Conservation (phyloP, 140 eudicot genomes). For the Oenanthe javanica region DNA sequence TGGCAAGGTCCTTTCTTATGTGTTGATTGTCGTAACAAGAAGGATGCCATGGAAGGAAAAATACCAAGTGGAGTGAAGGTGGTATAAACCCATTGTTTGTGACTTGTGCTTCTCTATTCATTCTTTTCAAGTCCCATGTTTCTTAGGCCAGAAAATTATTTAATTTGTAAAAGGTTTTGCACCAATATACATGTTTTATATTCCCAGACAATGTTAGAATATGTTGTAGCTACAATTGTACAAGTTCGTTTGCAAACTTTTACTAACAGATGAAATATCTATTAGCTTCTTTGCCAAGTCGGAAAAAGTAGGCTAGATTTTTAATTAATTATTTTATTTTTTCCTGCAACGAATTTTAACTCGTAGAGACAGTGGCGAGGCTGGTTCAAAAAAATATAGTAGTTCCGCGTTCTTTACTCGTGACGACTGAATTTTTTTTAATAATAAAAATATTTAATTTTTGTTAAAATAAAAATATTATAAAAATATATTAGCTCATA, state of each 20-base stretch:
- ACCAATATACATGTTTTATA: slow-evolving; percentile 21
- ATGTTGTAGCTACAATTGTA: slow-evolving; percentile 21
- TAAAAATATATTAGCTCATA: too few relatives aligned
- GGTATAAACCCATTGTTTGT: slow-evolving; percentile 12
- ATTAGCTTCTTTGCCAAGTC: too few relatives aligned
- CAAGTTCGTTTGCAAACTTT: slow-evolving; percentile 4
- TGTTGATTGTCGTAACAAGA: slow-evolving; percentile 64
- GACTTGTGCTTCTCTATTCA: slow-evolving; percentile 8
- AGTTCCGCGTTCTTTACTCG: too few relatives aligned
- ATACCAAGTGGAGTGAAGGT: slow-evolving; percentile 76
- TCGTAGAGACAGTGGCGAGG: too few relatives aligned
- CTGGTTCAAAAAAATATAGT: too few relatives aligned
- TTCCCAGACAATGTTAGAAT: slow-evolving; percentile 13
- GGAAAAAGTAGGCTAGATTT: too few relatives aligned
- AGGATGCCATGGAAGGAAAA: slow-evolving; percentile 98
- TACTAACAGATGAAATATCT: background rate
- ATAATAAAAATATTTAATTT: too few relatives aligned
- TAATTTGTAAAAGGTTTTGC: slow-evolving; percentile 18
- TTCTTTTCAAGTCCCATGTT: slow-evolving; percentile 15
- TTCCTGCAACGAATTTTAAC: too few relatives aligned
- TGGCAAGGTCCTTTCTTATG: slow-evolving; percentile 98
- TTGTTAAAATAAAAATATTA: too few relatives aligned
- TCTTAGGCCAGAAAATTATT: slow-evolving; percentile 16
- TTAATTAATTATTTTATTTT: too few relatives aligned
- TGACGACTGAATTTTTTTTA: too few relatives aligned